Evolutionary conservation across 2,329 filamentous ascomycete genomes (phyloP).

Genomic region (Penicillium sp.): DNA sequence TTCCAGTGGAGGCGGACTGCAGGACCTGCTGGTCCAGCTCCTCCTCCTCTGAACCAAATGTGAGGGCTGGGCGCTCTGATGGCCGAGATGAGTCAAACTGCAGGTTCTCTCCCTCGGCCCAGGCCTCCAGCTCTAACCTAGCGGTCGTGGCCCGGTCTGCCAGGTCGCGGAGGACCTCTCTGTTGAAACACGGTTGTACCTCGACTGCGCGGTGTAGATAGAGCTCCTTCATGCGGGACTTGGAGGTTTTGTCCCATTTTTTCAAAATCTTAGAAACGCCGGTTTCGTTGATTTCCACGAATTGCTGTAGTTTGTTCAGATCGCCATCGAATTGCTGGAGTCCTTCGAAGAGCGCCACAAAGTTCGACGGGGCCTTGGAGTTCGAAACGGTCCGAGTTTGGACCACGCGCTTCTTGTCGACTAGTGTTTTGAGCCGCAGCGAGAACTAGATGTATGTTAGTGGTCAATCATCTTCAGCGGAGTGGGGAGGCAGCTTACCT

Average conservation of each 20-base stretch:
- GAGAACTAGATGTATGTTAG: slow-evolving; percentile 70
- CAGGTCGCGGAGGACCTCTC: slow-evolving; percentile 92
- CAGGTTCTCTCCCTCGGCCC: slow-evolving; percentile 95
- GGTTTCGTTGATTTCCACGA: slow-evolving; percentile 96
- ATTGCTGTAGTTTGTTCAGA: slow-evolving; percentile 94
- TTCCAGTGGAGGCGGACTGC: slow-evolving; percentile 80
- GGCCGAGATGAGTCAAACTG: slow-evolving; percentile 67
- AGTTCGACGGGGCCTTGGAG: slow-evolving; percentile 88
- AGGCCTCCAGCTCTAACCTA: slow-evolving; percentile 89
- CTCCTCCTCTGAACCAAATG: slow-evolving; percentile 75
- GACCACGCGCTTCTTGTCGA: slow-evolving; percentile 93
- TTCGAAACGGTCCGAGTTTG: slow-evolving; percentile 76
- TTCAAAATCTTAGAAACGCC: slow-evolving; percentile 98
- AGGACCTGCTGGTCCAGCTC: slow-evolving; percentile 88
- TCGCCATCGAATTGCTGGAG: slow-evolving; percentile 97
- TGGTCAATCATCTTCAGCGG: neutral
- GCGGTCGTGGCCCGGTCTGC: slow-evolving; percentile 98
- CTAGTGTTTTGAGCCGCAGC: slow-evolving; percentile 84
- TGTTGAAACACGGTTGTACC: slow-evolving; percentile 97
- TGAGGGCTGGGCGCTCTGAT: slow-evolving; percentile 41
- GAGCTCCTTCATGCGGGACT: slow-evolving; percentile 96
- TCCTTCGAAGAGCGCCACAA: slow-evolving; percentile 92
- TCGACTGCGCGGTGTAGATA: slow-evolving; percentile 96
- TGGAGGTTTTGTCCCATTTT: slow-evolving; percentile 99
- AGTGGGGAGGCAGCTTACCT: slow-evolving; percentile 62